Evolutionary conservation across 164 flowering plant species (phyloP), one percentile per base, ranked within the genome.

Genomic region (Cinnamomum chago): DNA sequence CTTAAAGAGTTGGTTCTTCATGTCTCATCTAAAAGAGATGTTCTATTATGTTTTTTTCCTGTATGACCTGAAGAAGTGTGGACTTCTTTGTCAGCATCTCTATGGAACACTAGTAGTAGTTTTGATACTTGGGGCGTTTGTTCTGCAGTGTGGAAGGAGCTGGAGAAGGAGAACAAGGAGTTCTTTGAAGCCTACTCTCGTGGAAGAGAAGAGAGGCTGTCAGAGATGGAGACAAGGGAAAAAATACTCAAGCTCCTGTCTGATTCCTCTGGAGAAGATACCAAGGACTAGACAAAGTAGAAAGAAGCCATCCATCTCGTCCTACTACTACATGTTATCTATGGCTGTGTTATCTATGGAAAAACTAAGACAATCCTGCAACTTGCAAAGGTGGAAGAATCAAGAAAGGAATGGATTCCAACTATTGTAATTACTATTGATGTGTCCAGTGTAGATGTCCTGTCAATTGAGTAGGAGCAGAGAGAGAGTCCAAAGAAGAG

Each of bases 131-230:
- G 24, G 13, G 1, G 47, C 10, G 47, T 64, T 62, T 20, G 25
- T 62, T 18, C 28, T 73, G 79, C 72, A 93, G 98, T 93, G 72
- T 93, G 98, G 98, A 86, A 90, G 66, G 98, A 92, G 76, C 76
- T 93, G 60, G 97, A 92, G 87, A 93, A 92, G 66, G 97, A 88
- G 88, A 93, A 93, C 90, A 88, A 77, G 78, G 92, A 89, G 73
- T 93, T 93, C 85, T 93, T 93, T 65, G 90, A 90, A 67, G 86
- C 86, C 5, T 93, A 93, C 75, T 13, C 65, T 9, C 83, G 73
- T 68, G 78, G 70, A 70, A 82, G 77, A 75, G 82, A 79, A 58
- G 79, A 79, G 11, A 70, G 70, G 58, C 77, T 70, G 65, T 81
- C 91, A 7, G 79, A 83, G 78, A 81, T 66, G 33, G 87, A 84